Percentiles rank a stretch among this genome's conserved stretches.
These are phyloP conservation scores for Hemisphaericaspora nanyangensis DNA, from an alignment of 805 yeast species.

Conservation along the genomic window DNA sequence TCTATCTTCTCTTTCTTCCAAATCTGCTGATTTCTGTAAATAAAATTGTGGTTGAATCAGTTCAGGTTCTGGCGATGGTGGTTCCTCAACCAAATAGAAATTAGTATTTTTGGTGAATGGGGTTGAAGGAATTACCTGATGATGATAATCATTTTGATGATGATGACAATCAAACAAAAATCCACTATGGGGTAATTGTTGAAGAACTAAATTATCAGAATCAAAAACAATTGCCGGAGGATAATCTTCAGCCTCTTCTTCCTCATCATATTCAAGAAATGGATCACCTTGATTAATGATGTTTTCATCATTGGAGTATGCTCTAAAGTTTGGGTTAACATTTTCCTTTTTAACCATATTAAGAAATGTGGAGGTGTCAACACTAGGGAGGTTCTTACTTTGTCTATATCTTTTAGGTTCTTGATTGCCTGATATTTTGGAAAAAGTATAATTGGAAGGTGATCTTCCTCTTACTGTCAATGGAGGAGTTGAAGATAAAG, in stretches of 20 bases:
- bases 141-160: too few relatives aligned
- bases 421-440: neutral
- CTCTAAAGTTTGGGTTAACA: neutral
- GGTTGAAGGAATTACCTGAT: too few relatives aligned
- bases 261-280: neutral
- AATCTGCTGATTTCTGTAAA: neutral
- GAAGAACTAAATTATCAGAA: neutral
- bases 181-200: neutral
- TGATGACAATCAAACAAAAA: neutral
- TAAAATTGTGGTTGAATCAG: neutral
- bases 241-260: neutral
- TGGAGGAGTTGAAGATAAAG: slow-evolving; percentile 55
- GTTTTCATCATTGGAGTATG: neutral
- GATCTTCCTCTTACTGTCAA: slow-evolving; percentile 62
- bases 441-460: slow-evolving; percentile 51
- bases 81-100: too few relatives aligned
- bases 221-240: neutral
- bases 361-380: neutral
- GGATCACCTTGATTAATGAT: neutral
- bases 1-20: neutral
- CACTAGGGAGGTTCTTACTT: neutral
- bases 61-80: neutral
- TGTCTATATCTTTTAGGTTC: neutral
- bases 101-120: too few relatives aligned
- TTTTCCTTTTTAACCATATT: neutral